Evolutionary conservation across 1,139 yeast species (phyloP), one percentile per base, ranked within the genome.

Genomic region (Saccharomyces hybrid): DNA sequence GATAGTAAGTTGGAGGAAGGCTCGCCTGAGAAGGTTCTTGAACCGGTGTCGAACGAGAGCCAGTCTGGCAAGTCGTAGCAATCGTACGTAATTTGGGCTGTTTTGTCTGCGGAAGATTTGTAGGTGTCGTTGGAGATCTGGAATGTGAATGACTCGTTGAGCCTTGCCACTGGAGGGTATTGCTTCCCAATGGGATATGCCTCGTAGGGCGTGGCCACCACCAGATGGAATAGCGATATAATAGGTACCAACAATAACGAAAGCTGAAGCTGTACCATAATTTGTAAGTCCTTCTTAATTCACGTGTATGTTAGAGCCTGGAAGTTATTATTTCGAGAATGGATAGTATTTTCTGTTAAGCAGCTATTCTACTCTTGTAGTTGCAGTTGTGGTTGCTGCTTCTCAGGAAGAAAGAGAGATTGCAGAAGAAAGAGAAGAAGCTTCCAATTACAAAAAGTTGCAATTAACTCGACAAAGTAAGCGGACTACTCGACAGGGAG

Each of bases 141-240:
- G 71, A 88, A 93, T n/a, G 73, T 61, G 72, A 86, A 93, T 1
- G 70, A 65, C 60, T 81, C 75, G 59, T 82, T 81, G 16, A 82
- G 80, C 56, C 96, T 78, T 4, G 96, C 97, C 11, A 93, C 88
- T 41, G 90, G 86, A 16, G 98, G 98, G 42, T 83, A 77, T 71
- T 93, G 99, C 66, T 84, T 83, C 60, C 79, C 73, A 65, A 93
- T 80, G 6, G 97, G 95, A 74, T 86, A 91, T 48, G 91, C 90
- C 56, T 82, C 78, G 59, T 80, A 79, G 1, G 84, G 84, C 20
- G 68, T 59, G 1, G 73, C 70, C 2, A 31, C 34, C 34, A 31
- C 34, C 34, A 31, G 34, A 1, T 31, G 34, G 34, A 31, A 1
- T 31, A 31, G 34, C 34, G 34, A 31, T 31, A 31, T 31, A 31